Conservation (phyloP, 2,329 filamentous ascomycete species). For the Botryotinia calthae region DNA sequence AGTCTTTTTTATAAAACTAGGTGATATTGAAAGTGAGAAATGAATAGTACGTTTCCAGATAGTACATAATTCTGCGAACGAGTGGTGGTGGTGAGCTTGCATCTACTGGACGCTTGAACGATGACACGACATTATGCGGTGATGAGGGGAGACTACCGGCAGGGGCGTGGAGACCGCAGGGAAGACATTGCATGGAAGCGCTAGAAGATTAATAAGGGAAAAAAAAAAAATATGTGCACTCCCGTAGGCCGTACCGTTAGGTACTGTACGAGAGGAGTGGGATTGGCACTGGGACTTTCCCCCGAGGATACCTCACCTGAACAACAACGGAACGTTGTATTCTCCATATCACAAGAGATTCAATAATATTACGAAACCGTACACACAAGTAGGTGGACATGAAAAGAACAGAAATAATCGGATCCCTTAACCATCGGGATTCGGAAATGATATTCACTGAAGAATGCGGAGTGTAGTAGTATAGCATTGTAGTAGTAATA, state of each 20-base stretch:
- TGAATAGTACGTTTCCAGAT: slow-evolving; percentile 11
- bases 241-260: background rate
- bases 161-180: slow-evolving; percentile 14
- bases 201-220: slow-evolving; percentile 20
- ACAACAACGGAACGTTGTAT: slow-evolving; percentile 10
- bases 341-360: background rate
- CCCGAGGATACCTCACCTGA: slow-evolving; percentile 7
- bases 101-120: slow-evolving; percentile 9
- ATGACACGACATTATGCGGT: slow-evolving; percentile 20
- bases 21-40: background rate
- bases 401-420: background rate
- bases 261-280: background rate
- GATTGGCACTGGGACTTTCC: slow-evolving; percentile 1
- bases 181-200: slow-evolving; percentile 16
- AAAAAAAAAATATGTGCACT: slow-evolving; percentile 1
- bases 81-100: slow-evolving; percentile 14
- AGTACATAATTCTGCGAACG: slow-evolving; percentile 15
- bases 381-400: background rate
- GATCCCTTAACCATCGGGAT: background rate
- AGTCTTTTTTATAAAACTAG: background rate
- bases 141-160: slow-evolving; percentile 17
- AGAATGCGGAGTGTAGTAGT: slow-evolving; percentile 1
- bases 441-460: slow-evolving; percentile 11
- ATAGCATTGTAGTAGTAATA: background rate
- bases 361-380: background rate